Conservation (phyloP, 2,329 filamentous ascomycete species). For the Claviceps purpurea region DNA sequence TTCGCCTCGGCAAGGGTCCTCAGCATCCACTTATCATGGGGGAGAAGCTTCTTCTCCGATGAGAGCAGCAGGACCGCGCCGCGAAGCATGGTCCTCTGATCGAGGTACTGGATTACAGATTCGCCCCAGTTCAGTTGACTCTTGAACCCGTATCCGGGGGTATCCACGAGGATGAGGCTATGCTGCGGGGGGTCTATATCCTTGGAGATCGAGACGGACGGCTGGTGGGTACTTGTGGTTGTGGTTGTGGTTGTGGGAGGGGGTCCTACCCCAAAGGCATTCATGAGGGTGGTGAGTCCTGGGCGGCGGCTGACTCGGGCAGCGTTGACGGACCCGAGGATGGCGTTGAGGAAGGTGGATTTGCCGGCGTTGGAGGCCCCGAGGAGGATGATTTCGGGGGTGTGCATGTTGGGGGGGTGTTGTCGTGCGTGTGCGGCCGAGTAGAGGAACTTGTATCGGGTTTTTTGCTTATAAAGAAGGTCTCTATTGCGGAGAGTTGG, state of each 20-base stretch:
- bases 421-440: slow-evolving; percentile 33
- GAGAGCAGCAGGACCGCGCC: slow-evolving; percentile 42
- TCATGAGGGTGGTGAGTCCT: slow-evolving; percentile 41
- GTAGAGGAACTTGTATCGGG: slow-evolving; percentile 30
- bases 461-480: slow-evolving; percentile 17
- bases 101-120: slow-evolving; percentile 38
- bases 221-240: slow-evolving; percentile 12
- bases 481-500: slow-evolving; percentile 15
- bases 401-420: slow-evolving; percentile 35
- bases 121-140: slow-evolving; percentile 37
- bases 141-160: slow-evolving; percentile 36
- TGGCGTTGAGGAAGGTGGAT: slow-evolving; percentile 74
- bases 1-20: slow-evolving; percentile 30
- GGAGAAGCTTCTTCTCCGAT: slow-evolving; percentile 36
- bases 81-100: slow-evolving; percentile 29
- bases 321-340: slow-evolving; percentile 39
- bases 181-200: slow-evolving; percentile 30
- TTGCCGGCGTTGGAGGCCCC: slow-evolving; percentile 86
- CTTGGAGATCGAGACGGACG: slow-evolving; percentile 11
- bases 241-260: slow-evolving; percentile 9
- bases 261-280: slow-evolving; percentile 41
- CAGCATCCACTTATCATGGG: slow-evolving; percentile 33
- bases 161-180: slow-evolving; percentile 36
- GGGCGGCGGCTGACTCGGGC: slow-evolving; percentile 37
- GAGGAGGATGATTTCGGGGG: slow-evolving; percentile 59